Evolutionary conservation across 2,329 filamentous ascomycete species (phyloP), one percentile per base, ranked within the genome.

Genomic region (Trichoderma pleuroti): DNA sequence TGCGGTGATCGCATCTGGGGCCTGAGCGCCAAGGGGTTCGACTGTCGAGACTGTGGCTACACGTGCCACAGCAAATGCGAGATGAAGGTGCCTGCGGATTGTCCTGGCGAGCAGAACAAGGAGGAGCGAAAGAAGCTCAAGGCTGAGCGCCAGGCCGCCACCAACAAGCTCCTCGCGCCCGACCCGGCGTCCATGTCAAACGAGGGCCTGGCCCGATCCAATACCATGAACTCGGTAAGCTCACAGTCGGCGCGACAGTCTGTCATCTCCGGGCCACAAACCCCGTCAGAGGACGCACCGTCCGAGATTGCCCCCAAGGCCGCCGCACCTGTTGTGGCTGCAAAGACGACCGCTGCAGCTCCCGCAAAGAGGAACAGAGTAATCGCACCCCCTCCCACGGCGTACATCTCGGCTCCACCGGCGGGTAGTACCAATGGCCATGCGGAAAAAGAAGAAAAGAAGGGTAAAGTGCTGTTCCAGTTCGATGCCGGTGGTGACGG

Each of bases 61-160:
- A 98, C 94, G 2, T 99, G 96, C 78, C 96, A 99, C 82, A 97
- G 91, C 84, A 99, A 99, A 83, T 99, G 96, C 80, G 93, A 99
- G 83, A 96, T 99, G 91, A 99, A 98, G 82, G 96, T 98, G 0
- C 94, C 96, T 0, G 92, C 96, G 9, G 93, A 97, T 78, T 99
- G 96, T 78, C 96, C 96, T 0, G 96, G 96, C 63, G 96, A 98
- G 78, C 90, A 96, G 78, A 91, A 86, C 73, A 99, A 98, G 81
- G 96, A 98, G 73, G 94, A 97, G 76, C 94, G 91, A 83, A 99
- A 98, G 85, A 97, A 94, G 77, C 86, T 97, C 75, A 98, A 98
- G 81, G 87, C 87, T 54, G 91, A 94, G 78, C 88, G 94, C 72
- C 95, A 98, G 81, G 91, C 92, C 71, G 86, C 90, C 5, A 92